Base-by-base conservation (phyloP, 2,329 filamentous ascomycete genomes). In the Rhynchosporium agropyri region DNA sequence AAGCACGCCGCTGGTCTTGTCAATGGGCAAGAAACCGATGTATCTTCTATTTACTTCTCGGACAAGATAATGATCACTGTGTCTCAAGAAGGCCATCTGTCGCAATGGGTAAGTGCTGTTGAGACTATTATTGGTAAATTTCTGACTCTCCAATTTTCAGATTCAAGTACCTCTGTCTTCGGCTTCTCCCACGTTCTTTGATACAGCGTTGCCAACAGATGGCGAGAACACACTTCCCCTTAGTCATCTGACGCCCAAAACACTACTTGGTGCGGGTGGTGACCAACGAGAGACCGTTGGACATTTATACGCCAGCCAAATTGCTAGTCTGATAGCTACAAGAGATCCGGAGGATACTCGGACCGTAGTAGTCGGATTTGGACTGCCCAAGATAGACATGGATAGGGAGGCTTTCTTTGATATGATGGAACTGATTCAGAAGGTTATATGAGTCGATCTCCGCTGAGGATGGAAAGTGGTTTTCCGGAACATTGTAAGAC, bases 51-150 rank as follows among this genome's bases (percentile, higher is more conserved):
- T 60, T 85, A 82, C 70, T 98, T 98, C 77, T 83, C 88, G 8
- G 95, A 98, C 82, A 96, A 92, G 77, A 92, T 99, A 71, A 79
- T 99, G 70, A 80, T 99, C 66, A 97, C 92, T 0, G 83, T 98
- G 64, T 91, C 90, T 0, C 95, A 98, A 78, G 85, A 89, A 65
- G 94, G 93, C 6, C 85, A 89, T 63, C 79, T 98, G 53, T 90
- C 91, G 26, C 95, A 98, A 81, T 99, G 95, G 95, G 92, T 97
- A 80, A 60, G 79, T 64, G 1, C 3, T n/a, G 12, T 13, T 20
- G 12, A 31, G 8, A 28, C 38, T 28, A 4, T 8, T 33, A 2
- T 8, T 51, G 7, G 13, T 1, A 48, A 20, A 4, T 1, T n/a
- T 48, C 9, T 38, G 15, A 53, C 46, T 42, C 15, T 43, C 10